phyloP scores from a whole-genome alignment of 176 grass and related monocot genomes.

The Triticum monococcum region DNA sequence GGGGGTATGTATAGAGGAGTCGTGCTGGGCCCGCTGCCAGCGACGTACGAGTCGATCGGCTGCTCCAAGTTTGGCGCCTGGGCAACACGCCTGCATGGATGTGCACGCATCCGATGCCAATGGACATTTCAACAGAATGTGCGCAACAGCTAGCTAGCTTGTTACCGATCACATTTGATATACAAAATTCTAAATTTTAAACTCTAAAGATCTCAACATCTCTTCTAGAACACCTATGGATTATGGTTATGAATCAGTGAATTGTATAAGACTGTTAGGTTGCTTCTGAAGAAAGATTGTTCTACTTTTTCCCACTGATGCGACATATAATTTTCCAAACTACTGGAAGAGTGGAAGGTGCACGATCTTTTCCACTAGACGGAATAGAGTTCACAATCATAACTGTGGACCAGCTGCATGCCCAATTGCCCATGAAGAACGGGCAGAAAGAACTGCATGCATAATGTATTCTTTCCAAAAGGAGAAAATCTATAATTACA shows the following conservation, averaged over 20 bases:
- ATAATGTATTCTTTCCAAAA: no score
- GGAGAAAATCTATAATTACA: no score
- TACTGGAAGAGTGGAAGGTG: no score
- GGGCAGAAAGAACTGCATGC: not conserved
- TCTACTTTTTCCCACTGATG: not conserved
- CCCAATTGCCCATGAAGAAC: not conserved
- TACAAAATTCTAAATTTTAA: not conserved
- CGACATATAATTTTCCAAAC: not conserved
- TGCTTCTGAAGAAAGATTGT: not conserved
- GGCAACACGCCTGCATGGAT: not conserved
- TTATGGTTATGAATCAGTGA: not conserved
- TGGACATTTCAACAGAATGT: not conserved
- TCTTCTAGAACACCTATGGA: not conserved
- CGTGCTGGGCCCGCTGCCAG: not conserved
- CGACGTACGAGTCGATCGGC: not conserved
- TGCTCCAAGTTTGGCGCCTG: not conserved
- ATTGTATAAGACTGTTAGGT: not conserved
- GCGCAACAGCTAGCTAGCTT: not conserved
- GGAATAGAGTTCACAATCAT: constrained; percentile 8
- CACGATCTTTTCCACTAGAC: not conserved
- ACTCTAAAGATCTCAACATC: not conserved
- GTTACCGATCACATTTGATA: not conserved
- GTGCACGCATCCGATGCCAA: not conserved
- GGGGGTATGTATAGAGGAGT: constrained; percentile 2
- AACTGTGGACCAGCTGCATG: not conserved